Base-by-base conservation (phyloP, 2,329 filamentous ascomycete species). In the Endothia cerciana region DNA sequence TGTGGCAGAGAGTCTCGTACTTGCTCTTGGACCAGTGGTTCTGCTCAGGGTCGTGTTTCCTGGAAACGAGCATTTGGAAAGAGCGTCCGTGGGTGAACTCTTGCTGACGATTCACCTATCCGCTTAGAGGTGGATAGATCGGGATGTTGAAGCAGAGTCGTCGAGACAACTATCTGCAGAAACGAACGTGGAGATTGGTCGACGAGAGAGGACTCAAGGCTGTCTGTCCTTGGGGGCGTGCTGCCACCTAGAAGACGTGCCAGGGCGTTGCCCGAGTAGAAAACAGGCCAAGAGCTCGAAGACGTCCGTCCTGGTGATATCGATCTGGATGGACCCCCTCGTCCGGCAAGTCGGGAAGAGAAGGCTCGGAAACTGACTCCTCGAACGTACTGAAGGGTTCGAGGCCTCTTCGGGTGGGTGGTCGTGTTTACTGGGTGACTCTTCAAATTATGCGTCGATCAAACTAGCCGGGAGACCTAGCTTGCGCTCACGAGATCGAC, bases 31-130 rank as follows among this genome's bases (percentile, higher is more conserved):
- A 81, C 85, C 85, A 87, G 77, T 80, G 80, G 77, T 77, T 85
- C 75, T 83, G 80, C 74, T 86, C 83, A 73, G 82, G 77, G 69
- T 85, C 82, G 76, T 78, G 77, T 73, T 82, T 81, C 77, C 83
- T 82, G 73, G 83, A 81, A 79, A 83, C 82, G 74, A 86, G 82
- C 84, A 87, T 85, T 83, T 79, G 79, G 77, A 80, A 76, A 4
- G 68, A 69, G 67, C 15, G 72, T 63, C 65, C 69, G 63, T 70
- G 49, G 38, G 17, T 41, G 41, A 60, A 47, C 13, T 43, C 36
- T 57, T 41, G 51, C 41, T 62, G 59, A 28, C 33, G 5, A 30
- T 61, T 28, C 47, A 51, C 60, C 19, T 51, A 19, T 41, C 41
- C 65, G 41, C 22, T 56, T 38, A 28, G 33, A 19, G 22, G 67